phyloP scores from a whole-genome alignment of 257 asterid genomes.

The Gentiana macrophylla region DNA sequence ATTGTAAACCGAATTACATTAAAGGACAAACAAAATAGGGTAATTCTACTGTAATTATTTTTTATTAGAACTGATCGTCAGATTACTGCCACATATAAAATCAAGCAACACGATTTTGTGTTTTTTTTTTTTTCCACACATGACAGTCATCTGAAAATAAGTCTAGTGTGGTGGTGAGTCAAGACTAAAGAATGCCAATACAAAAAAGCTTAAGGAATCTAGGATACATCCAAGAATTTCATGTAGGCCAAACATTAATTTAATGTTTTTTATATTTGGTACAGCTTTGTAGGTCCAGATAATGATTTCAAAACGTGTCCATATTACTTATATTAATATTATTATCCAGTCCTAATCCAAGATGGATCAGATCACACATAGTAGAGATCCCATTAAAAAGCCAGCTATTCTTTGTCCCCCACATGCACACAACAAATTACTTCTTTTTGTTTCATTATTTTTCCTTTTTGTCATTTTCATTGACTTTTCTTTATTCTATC shows the following conservation, averaged over 20 bases:
- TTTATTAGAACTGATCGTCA: no score
- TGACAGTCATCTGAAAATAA: not conserved
- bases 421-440: not conserved
- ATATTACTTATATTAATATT: not conserved
- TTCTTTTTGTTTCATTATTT: not conserved
- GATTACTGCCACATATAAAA: no score
- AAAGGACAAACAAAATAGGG: no score
- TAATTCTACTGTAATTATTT: not conserved
- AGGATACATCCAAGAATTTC: not conserved
- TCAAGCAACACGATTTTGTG: no score
- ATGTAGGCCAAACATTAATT: not conserved
- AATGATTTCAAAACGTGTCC: not conserved
- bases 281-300: not conserved
- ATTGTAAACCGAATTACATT: no score
- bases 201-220: no score
- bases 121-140: no score
- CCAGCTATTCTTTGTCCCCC: constrained; percentile 7
- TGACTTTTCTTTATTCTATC: constrained; percentile 5
- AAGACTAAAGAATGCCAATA: no score
- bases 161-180: no score
- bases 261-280: not conserved
- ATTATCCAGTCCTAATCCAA: constrained; percentile 8
- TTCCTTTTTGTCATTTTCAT: not conserved
- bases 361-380: not conserved
- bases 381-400: not conserved